A percentile compares a stretch with the other conserved stretches of the same genome.
Conservation (phyloP, 202 grass and related monocot genomes). For the Schoenoplectus tabernaemontani region DNA sequence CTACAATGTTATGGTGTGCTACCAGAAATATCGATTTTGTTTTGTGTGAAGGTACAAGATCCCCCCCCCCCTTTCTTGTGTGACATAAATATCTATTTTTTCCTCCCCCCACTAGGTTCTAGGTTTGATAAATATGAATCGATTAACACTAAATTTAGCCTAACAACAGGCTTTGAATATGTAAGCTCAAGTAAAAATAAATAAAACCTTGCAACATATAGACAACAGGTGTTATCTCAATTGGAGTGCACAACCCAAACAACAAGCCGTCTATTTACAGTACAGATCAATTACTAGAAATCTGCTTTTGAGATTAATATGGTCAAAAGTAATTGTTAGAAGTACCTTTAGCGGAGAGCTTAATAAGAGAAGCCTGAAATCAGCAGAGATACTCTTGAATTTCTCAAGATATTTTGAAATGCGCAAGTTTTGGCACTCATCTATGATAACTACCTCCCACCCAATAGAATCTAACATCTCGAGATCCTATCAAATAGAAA, state of each 20-base stretch:
- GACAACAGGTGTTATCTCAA: not conserved
- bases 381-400: conserved; percentile 53
- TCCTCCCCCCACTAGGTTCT: no score
- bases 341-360: conserved; percentile 58
- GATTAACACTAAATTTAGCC: not conserved
- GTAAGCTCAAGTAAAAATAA: not conserved
- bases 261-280: not conserved
- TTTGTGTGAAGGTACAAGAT: not conserved
- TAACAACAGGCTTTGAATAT: not conserved
- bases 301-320: conserved; percentile 23
- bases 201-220: not conserved
- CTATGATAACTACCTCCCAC: conserved; percentile 73
- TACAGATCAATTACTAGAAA: not conserved
- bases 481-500: conserved; percentile 46
- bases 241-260: not conserved
- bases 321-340: conserved; percentile 8
- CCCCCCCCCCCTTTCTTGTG: no score
- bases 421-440: conserved; percentile 68
- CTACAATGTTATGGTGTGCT: not conserved
- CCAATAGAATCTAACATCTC: conserved; percentile 42
- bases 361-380: conserved; percentile 73
- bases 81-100: no score
- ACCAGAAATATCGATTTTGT: no score
- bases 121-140: not conserved
- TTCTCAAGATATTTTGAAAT: conserved; percentile 63